Evolutionary conservation across 2,329 filamentous ascomycete species (phyloP), one percentile per base, ranked within the genome.

Genomic region (Phialophora macrospora): DNA sequence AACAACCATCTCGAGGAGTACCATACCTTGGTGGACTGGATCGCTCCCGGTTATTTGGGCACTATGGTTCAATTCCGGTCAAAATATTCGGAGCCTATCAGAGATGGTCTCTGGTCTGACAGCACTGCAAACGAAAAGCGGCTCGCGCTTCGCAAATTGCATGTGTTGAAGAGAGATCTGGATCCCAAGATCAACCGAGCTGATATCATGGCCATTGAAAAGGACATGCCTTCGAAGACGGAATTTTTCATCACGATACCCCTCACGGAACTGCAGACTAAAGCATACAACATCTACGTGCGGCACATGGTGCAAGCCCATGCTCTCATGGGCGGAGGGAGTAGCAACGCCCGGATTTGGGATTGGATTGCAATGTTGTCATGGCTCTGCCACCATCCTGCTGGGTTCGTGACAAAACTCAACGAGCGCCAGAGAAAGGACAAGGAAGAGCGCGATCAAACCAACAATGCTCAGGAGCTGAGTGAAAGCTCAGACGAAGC

Each of bases 1-100:
- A 88, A 91, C 4, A 97, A 97, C 74, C 90, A 92, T 59, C 87
- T 97, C 0, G 80, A 85, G 30, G 93, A 97, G 72, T 96, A 96
- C 73, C 92, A 89, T 73, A 80, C 88, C n/a, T 91, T 96, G 86
- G 89, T 97, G 64, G 85, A 93, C 68, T 97, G 92, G 92, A 87
- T 95, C 58, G 88, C 91, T 1, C 90, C 91, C 0, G 87, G 86
- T 26, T 97, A 91, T 74, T 82, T 97, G 2, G 92, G 92, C 0
- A 82, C 85, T 3, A 77, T 83, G 9, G 72, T 77, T 0, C 89
- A 93, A 72, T 97, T 97, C 75, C 84, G 82, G 22, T 75, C 81
- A 0, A 84, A 88, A n/a, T 97, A 90, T 74, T 84, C 87, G 4
- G 83, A 82, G 2, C 91, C 91, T 0, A 97, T 97, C 68, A 82